Base-by-base conservation (phyloP, 73 alveolate species). In the Urostyla sp. region DNA sequence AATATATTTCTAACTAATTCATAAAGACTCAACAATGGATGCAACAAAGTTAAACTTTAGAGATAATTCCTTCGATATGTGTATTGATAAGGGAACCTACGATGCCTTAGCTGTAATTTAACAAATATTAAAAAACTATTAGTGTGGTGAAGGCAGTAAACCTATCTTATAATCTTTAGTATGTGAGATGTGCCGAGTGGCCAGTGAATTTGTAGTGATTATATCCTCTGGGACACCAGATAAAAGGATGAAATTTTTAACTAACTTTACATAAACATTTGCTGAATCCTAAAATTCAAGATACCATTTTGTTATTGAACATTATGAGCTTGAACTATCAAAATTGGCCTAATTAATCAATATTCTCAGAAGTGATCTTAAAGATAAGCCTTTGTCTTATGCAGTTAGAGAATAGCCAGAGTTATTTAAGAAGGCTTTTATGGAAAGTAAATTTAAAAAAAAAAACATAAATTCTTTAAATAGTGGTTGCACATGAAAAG, bases 71-170 rank as follows among this genome's bases (percentile, higher is more conserved):
- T 87, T 87, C 58, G 94, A 87, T 52, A 5, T 87, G 21, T 44
- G 59, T 7, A 40, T 87, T 21, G 94, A 87, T 45, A 87, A 87
- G 57, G 94, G 94, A 7, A 87, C 94, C 0, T 81, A 40, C 72
- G 94, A 87, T 55, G 94, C 94, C 2, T 59, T 87, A 16, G 90
- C 87, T 31, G 88, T 75, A 75, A 66, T 16, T 40, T 28, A 3
- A 27, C 46, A 44, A 40, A 13, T 50, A 66, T 40, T 66, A 55
- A 55, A 7, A 28, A 18, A 8, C 5, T 37, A 5, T 10, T 60
- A 32, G 13, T 66, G 3, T 40, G 44, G 80, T 81, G 91, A 20
- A 75, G 82, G 5, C 75, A 56, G 13, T 36, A 55, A 21, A 0
- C 7, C 7, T n/a, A 21, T 56, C 0, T 34, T 69, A 18, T 23